Base-by-base conservation (phyloP, 805 yeast genomes). In the Ogataea henricii region DNA sequence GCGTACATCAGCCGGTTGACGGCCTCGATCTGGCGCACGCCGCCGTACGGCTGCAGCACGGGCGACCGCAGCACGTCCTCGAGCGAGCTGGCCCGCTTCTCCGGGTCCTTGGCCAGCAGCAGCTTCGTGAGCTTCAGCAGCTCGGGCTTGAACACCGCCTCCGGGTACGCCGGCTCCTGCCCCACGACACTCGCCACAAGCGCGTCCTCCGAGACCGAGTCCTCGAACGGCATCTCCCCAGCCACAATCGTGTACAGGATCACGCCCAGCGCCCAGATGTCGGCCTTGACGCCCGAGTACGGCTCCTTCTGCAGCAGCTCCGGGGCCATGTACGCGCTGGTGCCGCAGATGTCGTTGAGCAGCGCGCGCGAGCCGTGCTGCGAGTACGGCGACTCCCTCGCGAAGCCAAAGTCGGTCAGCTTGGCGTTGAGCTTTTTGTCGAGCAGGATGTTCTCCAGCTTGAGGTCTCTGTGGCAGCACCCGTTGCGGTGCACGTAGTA, bases 301-400 rank as follows among this genome's bases (percentile, higher is more conserved):
- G 83, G 82, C 51, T 79, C 77, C 51, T 82, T 76, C 46, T 73
- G 71, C 14, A 91, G 71, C 52, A 94, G 72, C 63, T 92, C 99
- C 0, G 99, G 99, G 0, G 99, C 97, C 96, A 92, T 91, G 64
- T 92, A 92, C 3, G 89, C 95, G 1, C 90, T 82, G 0, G 98
- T 92, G 2, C 99, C 99, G 67, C 99, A 92, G 1, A 90, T 75
- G 0, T 97, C 94, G 42, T 85, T 87, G 27, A 92, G 67, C 40
- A 85, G 66, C 4, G 65, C 54, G 23, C 53, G 53, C 3, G 59
- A 21, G 9, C 66, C 63, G 45, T 59, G 44, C 43, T 59, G 60
- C 12, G 54, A 53, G 45, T 54, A 55, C 0, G 73, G 72, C 2
- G 65, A 81, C 57, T 89, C 97, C 52, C 98, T 73, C 0, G 96